Conservation (phyloP, 1,284 basidiomycete species). For the Trichosporon asahii region DNA sequence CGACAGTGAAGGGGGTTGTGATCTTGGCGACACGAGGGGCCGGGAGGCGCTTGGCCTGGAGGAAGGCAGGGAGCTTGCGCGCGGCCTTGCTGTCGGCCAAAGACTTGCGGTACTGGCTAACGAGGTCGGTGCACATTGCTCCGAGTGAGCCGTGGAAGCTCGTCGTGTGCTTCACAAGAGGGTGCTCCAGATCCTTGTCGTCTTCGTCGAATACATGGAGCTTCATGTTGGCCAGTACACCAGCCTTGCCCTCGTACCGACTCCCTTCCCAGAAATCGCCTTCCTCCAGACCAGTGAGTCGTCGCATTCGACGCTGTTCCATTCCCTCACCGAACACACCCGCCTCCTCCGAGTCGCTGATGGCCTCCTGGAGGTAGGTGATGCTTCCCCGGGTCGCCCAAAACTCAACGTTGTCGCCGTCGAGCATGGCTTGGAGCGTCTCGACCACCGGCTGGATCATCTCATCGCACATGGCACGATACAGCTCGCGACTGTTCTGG, state of each 20-base stretch:
- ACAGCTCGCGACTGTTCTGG: conserved; percentile 45
- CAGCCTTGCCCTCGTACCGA: conserved; percentile 39
- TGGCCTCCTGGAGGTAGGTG: conserved; percentile 49
- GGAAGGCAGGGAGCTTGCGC: conserved; percentile 32
- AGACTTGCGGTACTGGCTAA: conserved; percentile 28
- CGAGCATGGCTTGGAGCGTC: conserved; percentile 57
- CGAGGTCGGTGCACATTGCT: conserved; percentile 25
- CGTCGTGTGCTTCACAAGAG: not conserved
- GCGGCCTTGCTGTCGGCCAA: not conserved
- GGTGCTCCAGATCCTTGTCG: not conserved
- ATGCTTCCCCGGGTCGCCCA: conserved; percentile 74
- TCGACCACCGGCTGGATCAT: conserved; percentile 64
- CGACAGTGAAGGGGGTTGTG: conserved; percentile 41
- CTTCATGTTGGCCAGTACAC: conserved; percentile 31
- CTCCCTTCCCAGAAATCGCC: conserved; percentile 48
- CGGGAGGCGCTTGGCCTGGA: conserved; percentile 38
- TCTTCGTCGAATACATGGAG: conserved; percentile 36
- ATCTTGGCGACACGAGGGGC: conserved; percentile 41
- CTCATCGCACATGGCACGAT: conserved; percentile 58
- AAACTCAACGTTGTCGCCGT: conserved; percentile 56
- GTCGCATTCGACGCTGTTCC: conserved; percentile 43
- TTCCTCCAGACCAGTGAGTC: conserved; percentile 40
- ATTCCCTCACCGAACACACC: conserved; percentile 36
- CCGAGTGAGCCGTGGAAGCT: conserved; percentile 35
- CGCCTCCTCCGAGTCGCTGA: conserved; percentile 28